Percentiles rank a stretch among this genome's conserved stretches.
Evolutionary conservation across 148 eudicot genomes (phyloP).

Genomic region (Rhododendron ovatum): DNA sequence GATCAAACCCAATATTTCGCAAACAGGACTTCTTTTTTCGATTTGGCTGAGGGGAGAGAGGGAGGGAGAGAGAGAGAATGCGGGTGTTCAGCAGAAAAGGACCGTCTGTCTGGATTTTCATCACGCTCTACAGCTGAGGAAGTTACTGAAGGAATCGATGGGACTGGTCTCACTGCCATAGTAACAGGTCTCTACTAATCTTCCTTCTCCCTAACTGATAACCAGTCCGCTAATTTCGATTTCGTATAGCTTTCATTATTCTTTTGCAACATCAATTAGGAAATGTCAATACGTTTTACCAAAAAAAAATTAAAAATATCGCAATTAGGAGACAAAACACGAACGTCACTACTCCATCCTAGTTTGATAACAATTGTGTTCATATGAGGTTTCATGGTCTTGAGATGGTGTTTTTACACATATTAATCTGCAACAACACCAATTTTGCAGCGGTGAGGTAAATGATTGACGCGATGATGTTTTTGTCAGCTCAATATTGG

Average conservation of each 20-base stretch:
- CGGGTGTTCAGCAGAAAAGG: slow-evolving; percentile 49
- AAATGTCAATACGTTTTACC: too few species aligned
- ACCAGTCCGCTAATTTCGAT: not conserved
- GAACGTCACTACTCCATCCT: not conserved
- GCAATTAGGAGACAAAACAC: too few species aligned
- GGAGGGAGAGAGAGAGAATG: slow-evolving; percentile 17
- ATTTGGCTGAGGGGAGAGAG: not conserved
- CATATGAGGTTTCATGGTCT: not conserved
- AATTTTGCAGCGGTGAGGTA: not conserved
- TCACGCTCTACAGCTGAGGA: slow-evolving; percentile 53
- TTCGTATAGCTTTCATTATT: not conserved
- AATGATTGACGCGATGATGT: not conserved
- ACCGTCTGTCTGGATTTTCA: slow-evolving; percentile 44
- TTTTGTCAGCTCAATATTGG: too few species aligned
- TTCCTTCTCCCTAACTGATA: not conserved
- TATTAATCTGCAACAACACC: not conserved
- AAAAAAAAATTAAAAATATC: too few species aligned
- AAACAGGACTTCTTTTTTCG: too few species aligned
- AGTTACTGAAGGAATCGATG: slow-evolving; percentile 63
- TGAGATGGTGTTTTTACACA: not conserved
- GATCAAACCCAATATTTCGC: too few species aligned
- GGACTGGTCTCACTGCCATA: slow-evolving; percentile 57
- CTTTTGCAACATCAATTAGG: too few species aligned
- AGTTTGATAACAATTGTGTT: not conserved
- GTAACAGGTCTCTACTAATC: slow-evolving; percentile 43